Conservation (phyloP, 768 basidiomycete species). For the Russula ochroleuca region DNA sequence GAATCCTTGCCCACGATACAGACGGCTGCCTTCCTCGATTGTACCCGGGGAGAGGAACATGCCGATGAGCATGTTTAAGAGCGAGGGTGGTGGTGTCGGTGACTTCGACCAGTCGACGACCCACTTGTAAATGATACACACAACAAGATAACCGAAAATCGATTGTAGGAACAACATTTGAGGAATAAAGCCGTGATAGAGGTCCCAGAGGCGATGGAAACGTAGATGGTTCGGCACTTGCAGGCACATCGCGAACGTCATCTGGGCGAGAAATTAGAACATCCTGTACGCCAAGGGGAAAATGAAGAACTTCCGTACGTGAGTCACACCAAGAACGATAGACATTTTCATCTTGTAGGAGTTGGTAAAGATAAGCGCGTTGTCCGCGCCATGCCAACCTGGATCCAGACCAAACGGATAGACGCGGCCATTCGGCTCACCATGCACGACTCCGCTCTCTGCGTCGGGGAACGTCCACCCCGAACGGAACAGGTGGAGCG, state of each 20-base stretch:
- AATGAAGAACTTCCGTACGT: slow-evolving; percentile 52
- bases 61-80: slow-evolving; percentile 91
- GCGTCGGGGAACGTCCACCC: slow-evolving; percentile 74
- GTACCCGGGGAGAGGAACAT: slow-evolving; percentile 94
- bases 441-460: slow-evolving; percentile 42
- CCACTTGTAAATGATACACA: slow-evolving; percentile 98
- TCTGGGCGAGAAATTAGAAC: slow-evolving; percentile 49
- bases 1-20: slow-evolving; percentile 84
- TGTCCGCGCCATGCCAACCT: slow-evolving; percentile 91
- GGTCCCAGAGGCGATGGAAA: slow-evolving; percentile 82
- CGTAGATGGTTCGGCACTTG: slow-evolving; percentile 94
- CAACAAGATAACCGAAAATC: slow-evolving; percentile 93
- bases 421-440: slow-evolving; percentile 55
- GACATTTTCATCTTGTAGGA: slow-evolving; percentile 99
- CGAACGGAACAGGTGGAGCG: slow-evolving; percentile 81
- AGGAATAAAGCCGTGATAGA: slow-evolving; percentile 94
- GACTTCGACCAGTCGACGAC: slow-evolving; percentile 81
- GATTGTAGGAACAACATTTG: slow-evolving; percentile 97
- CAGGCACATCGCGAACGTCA: slow-evolving; percentile 96
- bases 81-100: slow-evolving; percentile 69
- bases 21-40: slow-evolving; percentile 59
- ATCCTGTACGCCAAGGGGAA: not conserved
- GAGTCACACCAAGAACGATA: slow-evolving; percentile 90
- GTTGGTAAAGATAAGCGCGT: slow-evolving; percentile 89
- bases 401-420: slow-evolving; percentile 96